phyloP scores from a whole-genome alignment of 345 rosid genomes.

The Ricinus communis region DNA sequence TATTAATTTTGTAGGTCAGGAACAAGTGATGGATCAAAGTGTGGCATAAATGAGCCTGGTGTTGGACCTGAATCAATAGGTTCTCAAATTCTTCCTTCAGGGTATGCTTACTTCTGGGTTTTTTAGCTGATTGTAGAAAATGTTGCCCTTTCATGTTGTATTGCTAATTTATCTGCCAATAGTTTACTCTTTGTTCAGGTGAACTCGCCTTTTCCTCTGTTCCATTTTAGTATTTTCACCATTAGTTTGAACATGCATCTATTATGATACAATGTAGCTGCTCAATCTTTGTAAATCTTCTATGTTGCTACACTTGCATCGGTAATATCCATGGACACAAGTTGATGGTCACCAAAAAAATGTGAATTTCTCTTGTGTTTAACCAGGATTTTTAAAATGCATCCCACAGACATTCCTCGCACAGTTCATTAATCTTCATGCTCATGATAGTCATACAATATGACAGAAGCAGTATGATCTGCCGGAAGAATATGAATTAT shows the following conservation, averaged over 20 bases:
- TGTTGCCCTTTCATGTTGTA: not conserved
- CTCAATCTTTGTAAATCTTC: not conserved
- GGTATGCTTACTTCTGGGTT: constrained; percentile 39
- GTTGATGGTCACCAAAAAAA: not conserved
- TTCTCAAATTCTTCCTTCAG: constrained; percentile 55
- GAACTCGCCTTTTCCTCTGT: not conserved
- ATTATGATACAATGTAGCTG: not conserved
- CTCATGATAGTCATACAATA: not conserved
- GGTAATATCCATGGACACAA: not conserved
- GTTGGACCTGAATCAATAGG: constrained; percentile 34
- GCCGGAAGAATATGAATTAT: too few relatives aligned
- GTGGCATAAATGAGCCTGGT: constrained; percentile 21
- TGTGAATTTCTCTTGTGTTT: not conserved
- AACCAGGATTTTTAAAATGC: not conserved
- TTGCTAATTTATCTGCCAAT: not conserved
- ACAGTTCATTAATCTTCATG: not conserved
- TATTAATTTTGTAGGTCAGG: constrained; percentile 36
- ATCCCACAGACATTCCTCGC: not conserved
- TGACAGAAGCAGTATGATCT: not conserved
- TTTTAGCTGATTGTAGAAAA: not conserved
- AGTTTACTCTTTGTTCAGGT: not conserved
- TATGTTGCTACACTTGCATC: not conserved
- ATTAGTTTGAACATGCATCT: not conserved
- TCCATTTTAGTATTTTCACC: not conserved
- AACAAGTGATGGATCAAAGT: constrained; percentile 37